Base-by-base conservation (phyloP, 164 flowering plant species). In the Aristolochia californica region DNA sequence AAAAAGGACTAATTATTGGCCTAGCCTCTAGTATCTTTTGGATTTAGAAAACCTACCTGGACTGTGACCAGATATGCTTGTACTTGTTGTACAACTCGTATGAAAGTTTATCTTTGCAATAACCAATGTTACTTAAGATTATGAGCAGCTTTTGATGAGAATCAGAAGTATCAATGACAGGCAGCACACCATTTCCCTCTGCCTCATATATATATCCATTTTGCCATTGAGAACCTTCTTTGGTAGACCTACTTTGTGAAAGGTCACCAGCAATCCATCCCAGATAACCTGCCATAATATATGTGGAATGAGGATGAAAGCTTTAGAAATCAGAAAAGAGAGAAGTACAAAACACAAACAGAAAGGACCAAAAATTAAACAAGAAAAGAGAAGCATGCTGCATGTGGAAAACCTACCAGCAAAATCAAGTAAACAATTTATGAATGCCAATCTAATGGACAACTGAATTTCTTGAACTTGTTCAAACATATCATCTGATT, bases 41-140 rank as follows among this genome's bases (percentile, higher is more conserved):
- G 5, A 17, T 16, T 47, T 47, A 16, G 5, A 47, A 47, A 47
- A 20, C 59, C 25, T 76, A 87, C 98, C 93, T 74, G 18, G 87
- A 73, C 34, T 75, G 83, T 45, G 70, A 75, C 99, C 99, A 94
- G 55, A 84, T 75, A 64, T 74, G 73, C 60, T 76, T 84, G 82
- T 79, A 94, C 66, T 86, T 94, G 67, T 81, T 75, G 80, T 84
- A 84, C 62, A 90, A 60, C 66, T 90, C 93, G 63, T 62, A 54
- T 45, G 91, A 77, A 70, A 94, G 86, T 66, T 94, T 95, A 58
- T 94, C 96, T 75, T 86, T 94, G 80, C 97, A 94, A 68, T 80
- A 94, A 47, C 97, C 99, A 56, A 94, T 81, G 67, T 94, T 94
- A 68, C 99, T 94, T 72, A 94, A 71, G 38, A 88, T 87, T 55